Percentiles rank a stretch among this genome's conserved stretches.
Conservation (phyloP, 768 basidiomycete genomes). For the Boletus barrowsii region DNA sequence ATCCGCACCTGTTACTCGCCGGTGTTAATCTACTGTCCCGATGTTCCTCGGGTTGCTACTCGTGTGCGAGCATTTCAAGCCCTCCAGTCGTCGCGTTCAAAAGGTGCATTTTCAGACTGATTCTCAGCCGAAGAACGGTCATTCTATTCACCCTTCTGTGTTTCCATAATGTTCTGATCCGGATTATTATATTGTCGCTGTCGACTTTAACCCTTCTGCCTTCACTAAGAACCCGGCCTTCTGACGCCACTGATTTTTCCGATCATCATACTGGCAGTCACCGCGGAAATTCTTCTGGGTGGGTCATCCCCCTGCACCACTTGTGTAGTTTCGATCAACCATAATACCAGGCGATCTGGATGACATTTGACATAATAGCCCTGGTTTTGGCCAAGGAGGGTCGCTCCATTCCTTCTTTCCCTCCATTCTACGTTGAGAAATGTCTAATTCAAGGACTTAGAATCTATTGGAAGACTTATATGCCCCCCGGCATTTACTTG, state of each 20-base stretch:
- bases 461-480: conserved; percentile 42
- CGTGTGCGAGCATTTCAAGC: conserved; percentile 8
- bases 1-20: conserved; percentile 40
- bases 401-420: conserved; percentile 37
- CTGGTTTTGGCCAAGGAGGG: conserved; percentile 39
- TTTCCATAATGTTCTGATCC: conserved; percentile 27
- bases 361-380: conserved; percentile 25
- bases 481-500: conserved; percentile 39
- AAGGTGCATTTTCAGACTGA: conserved; percentile 11
- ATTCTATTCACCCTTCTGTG: not conserved
- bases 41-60: conserved; percentile 38
- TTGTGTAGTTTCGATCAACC: not conserved
- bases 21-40: conserved; percentile 35
- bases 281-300: conserved; percentile 34
- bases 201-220: conserved; percentile 33
- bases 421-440: conserved; percentile 27
- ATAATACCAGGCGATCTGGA: conserved; percentile 26
- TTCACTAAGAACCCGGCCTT: conserved; percentile 40
- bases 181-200: conserved; percentile 30
- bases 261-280: conserved; percentile 28
- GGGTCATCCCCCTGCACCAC: conserved; percentile 1
- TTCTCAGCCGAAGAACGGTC: conserved; percentile 17
- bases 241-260: conserved; percentile 35
- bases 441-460: conserved; percentile 11
- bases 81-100: not conserved